phyloP scores from a whole-genome alignment of 495 filamentous ascomycete species.

The Tuber aestivum region DNA sequence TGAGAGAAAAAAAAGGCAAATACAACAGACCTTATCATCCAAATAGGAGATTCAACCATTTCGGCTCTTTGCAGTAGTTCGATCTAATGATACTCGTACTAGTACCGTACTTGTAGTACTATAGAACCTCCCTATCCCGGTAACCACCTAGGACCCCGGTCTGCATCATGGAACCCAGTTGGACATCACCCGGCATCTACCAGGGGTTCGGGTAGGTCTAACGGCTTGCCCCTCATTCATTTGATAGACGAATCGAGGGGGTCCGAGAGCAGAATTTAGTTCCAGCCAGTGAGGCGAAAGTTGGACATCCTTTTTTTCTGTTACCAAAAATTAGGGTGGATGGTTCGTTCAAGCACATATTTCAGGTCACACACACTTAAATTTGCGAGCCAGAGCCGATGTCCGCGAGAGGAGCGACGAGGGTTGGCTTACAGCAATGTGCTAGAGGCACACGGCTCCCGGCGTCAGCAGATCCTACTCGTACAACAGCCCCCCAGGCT shows the following conservation, averaged over 20 bases:
- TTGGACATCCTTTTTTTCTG: not conserved
- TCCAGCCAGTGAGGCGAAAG: not conserved
- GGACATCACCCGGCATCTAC: not conserved
- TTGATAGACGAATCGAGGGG: not conserved
- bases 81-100: not conserved
- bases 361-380: not conserved
- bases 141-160: not conserved
- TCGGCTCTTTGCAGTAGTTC: not conserved
- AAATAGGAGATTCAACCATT: not conserved
- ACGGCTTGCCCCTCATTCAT: not conserved
- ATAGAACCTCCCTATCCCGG: not conserved
- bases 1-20: not conserved
- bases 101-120: too few relatives aligned
- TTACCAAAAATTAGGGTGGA: not conserved
- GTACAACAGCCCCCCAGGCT: not conserved
- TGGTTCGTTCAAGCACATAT: not conserved
- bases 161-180: not conserved
- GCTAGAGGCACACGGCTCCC: not conserved
- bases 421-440: too few relatives aligned
- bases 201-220: not conserved
- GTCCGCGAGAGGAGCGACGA: not conserved
- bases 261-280: not conserved
- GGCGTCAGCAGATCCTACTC: not conserved
- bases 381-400: not conserved
- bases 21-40: not conserved